Evolutionary conservation across 176 grass and related monocot genomes (phyloP).

Genomic region (Chloris gayana): DNA sequence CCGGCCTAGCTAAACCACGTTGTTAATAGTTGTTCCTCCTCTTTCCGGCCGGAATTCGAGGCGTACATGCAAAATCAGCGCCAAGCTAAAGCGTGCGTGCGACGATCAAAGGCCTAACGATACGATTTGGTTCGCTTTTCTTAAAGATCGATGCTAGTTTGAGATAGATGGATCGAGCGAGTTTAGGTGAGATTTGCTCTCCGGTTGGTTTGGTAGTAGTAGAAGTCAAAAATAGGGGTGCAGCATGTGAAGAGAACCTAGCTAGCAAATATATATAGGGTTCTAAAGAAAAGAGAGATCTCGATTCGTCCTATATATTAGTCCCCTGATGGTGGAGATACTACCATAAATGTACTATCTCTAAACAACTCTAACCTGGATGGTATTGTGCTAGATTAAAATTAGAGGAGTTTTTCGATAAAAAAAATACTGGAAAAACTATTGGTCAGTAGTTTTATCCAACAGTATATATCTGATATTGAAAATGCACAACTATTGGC

Average conservation of each 20-base stretch:
- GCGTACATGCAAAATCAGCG: not conserved
- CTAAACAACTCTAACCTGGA: not conserved
- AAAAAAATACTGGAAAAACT: no score
- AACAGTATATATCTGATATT: no score
- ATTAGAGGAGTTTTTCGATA: no score
- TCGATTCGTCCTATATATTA: slow-evolving; percentile 16
- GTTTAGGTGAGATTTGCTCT: slow-evolving; percentile 29
- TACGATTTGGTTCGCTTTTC: slow-evolving; percentile 27
- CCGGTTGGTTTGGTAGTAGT: not conserved
- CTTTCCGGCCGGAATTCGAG: slow-evolving; percentile 34
- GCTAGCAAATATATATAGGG: not conserved
- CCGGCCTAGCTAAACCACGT: slow-evolving; percentile 34
- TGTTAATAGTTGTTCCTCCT: not conserved
- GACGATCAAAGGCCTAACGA: not conserved
- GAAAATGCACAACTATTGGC: no score
- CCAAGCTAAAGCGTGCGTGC: not conserved
- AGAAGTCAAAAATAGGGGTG: slow-evolving; percentile 8
- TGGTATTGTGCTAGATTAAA: not conserved
- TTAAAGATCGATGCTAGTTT: slow-evolving; percentile 2
- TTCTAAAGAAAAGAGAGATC: not conserved
- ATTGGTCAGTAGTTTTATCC: no score
- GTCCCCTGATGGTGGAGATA: not conserved
- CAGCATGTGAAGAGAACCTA: slow-evolving; percentile 31
- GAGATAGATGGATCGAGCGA: not conserved
- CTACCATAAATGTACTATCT: not conserved